A percentile compares a stretch with the other conserved stretches of the same genome.
These are phyloP conservation scores for Proliferodiscus dingleyae DNA, from an alignment of 2,329 filamentous ascomycete genomes.

Conservation along the genomic window DNA sequence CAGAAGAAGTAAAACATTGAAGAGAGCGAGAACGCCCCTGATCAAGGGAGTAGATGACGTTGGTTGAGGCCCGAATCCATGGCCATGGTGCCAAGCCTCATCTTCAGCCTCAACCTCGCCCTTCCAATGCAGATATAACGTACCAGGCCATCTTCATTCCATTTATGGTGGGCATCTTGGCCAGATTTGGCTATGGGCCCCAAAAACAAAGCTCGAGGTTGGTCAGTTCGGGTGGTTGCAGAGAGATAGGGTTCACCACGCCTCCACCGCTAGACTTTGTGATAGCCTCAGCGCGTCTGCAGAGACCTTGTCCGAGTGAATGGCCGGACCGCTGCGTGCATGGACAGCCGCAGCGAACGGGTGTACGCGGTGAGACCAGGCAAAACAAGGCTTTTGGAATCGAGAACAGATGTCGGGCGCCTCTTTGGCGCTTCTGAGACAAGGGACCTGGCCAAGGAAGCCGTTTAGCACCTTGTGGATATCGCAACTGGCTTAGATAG, in stretches of 20 bases:
- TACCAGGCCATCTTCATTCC: constrained; percentile 72
- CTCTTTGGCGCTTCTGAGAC: constrained; percentile 13
- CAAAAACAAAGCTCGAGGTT: constrained; percentile 4
- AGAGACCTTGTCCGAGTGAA: constrained; percentile 14
- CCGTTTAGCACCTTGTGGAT: constrained; percentile 4
- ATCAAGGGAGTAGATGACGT: neutral
- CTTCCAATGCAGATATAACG: constrained; percentile 29
- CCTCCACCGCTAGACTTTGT: constrained; percentile 14
- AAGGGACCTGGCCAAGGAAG: constrained; percentile 1
- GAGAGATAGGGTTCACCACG: constrained; percentile 7
- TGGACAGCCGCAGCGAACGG: constrained; percentile 13
- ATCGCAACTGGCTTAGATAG: constrained; percentile 3
- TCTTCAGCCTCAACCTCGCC: constrained; percentile 6
- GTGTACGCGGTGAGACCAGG: constrained; percentile 7
- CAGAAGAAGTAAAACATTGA: neutral
- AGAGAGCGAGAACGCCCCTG: too few species aligned
- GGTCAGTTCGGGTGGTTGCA: constrained; percentile 16
- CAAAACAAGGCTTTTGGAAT: constrained; percentile 9
- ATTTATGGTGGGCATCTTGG: constrained; percentile 61
- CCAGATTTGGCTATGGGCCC: constrained; percentile 8
- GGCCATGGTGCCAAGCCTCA: constrained; percentile 5
- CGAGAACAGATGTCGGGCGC: constrained; percentile 10
- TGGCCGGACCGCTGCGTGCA: constrained; percentile 13
- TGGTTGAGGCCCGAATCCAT: constrained; percentile 13
- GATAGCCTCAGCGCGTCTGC: constrained; percentile 18